Evolutionary conservation across 2,329 filamentous ascomycete genomes (phyloP).

Genomic region (Cercospora sojina): DNA sequence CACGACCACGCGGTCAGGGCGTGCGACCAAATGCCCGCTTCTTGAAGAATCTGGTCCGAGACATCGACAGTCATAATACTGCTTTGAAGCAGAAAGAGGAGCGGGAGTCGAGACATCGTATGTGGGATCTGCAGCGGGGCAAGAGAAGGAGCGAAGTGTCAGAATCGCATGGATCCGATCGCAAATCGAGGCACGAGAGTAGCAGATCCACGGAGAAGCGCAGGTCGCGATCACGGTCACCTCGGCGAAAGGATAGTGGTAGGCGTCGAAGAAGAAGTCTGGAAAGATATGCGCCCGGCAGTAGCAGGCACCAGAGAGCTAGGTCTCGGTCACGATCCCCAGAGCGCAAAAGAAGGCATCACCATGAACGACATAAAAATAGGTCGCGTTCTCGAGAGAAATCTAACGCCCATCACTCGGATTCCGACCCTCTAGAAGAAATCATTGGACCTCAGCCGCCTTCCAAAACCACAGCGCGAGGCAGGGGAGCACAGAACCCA

Average conservation of each 20-base stretch:
- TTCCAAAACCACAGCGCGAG: slow-evolving; percentile 56
- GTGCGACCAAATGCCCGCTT: slow-evolving; percentile 93
- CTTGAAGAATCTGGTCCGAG: slow-evolving; percentile 80
- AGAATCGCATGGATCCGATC: slow-evolving; percentile 11
- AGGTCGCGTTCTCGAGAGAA: not conserved
- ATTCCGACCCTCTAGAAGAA: slow-evolving; percentile 71
- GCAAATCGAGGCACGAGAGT: slow-evolving; percentile 1
- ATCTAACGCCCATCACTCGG: not conserved
- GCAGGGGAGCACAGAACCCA: slow-evolving; percentile 60
- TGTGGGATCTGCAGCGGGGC: slow-evolving; percentile 55
- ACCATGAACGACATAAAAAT: not conserved
- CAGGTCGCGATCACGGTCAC: not conserved
- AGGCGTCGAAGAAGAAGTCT: not conserved
- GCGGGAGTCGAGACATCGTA: slow-evolving; percentile 70
- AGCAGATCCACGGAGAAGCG: not conserved
- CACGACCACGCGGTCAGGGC: slow-evolving; percentile 39
- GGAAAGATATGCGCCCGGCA: slow-evolving; percentile 10
- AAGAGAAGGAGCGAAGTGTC: slow-evolving; percentile 16
- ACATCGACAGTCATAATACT: slow-evolving; percentile 86
- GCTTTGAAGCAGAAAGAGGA: slow-evolving; percentile 81
- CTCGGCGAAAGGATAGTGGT: not conserved
- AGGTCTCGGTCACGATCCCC: slow-evolving; percentile 11
- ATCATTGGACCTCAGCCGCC: slow-evolving; percentile 68
- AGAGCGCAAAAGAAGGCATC: not conserved
- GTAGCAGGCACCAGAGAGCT: slow-evolving; percentile 7